Evolutionary conservation across 768 basidiomycete species (phyloP).

Genomic region (Suillus sp.): DNA sequence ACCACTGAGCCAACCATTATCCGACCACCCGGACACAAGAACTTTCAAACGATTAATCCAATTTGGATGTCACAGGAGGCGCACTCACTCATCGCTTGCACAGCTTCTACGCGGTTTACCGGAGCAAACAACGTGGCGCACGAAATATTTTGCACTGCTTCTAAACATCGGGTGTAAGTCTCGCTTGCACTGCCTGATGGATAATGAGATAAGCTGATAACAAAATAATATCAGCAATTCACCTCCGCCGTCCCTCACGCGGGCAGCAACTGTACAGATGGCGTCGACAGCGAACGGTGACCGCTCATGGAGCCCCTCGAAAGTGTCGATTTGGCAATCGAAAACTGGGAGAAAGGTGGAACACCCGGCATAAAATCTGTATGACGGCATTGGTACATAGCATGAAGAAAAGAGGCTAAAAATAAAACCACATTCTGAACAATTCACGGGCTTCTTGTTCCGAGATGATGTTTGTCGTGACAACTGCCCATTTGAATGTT

Average conservation of each 20-base stretch:
- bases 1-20: conserved; percentile 93
- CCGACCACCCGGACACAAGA: conserved; percentile 91
- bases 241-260: conserved; percentile 91
- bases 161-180: conserved; percentile 67
- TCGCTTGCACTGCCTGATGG: conserved; percentile 71
- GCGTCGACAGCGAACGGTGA: conserved; percentile 93
- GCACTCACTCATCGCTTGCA: conserved; percentile 88
- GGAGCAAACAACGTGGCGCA: conserved; percentile 87
- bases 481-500: conserved; percentile 49
- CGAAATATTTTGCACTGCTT: conserved; percentile 86
- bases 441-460: conserved; percentile 85
- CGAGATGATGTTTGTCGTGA: conserved; percentile 78
- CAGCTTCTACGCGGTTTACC: conserved; percentile 81
- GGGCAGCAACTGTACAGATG: conserved; percentile 92
- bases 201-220: conserved; percentile 16
- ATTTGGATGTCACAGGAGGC: background rate
- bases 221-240: conserved; percentile 8
- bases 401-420: conserved; percentile 1
- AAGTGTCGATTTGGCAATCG: conserved; percentile 81
- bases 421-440: conserved; percentile 66
- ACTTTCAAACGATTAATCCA: conserved; percentile 45
- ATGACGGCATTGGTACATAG: conserved; percentile 19
- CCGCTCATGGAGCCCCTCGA: conserved; percentile 80
- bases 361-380: conserved; percentile 90
- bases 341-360: conserved; percentile 90